phyloP scores from a whole-genome alignment of 1,284 basidiomycete species.

The Melampsora occidentalis region DNA sequence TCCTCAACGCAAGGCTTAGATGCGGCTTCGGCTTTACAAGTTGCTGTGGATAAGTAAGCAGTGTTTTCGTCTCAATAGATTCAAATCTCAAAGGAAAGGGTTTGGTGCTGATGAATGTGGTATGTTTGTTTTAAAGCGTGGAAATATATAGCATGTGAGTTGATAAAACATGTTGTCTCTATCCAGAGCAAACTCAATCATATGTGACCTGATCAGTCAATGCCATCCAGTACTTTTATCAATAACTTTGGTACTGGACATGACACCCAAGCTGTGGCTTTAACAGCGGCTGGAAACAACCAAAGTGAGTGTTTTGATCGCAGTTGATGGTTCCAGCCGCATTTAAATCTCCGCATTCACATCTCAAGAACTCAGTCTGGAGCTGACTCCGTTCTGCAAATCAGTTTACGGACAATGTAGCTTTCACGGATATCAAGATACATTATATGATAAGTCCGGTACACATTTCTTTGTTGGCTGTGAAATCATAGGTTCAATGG shows the following conservation, averaged over 20 bases:
- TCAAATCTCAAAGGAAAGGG: too few species aligned
- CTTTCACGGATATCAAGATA: conserved; percentile 40
- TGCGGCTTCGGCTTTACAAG: background rate
- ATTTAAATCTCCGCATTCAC: background rate
- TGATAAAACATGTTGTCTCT: too few species aligned
- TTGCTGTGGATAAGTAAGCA: background rate
- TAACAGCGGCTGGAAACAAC: conserved; percentile 20
- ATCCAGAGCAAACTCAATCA: too few species aligned
- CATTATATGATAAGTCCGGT: conserved; percentile 26
- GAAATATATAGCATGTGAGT: conserved; percentile 5
- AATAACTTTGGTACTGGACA: conserved; percentile 27
- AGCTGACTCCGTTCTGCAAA: background rate
- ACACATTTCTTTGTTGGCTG: conserved; percentile 23
- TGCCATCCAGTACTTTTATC: conserved; percentile 20
- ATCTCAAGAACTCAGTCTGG: background rate
- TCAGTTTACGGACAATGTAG: conserved; percentile 13
- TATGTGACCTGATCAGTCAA: too few species aligned
- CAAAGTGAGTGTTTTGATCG: conserved; percentile 19
- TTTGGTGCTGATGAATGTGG: background rate
- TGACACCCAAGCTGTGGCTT: conserved; percentile 36
- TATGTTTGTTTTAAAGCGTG: background rate
- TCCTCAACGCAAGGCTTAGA: conserved; percentile 10
- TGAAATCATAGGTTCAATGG: conserved; percentile 27
- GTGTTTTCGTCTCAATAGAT: background rate
- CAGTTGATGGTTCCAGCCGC: background rate